phyloP scores from a whole-genome alignment of 352 stramenopile genomes.

The Pythium graminicola region DNA sequence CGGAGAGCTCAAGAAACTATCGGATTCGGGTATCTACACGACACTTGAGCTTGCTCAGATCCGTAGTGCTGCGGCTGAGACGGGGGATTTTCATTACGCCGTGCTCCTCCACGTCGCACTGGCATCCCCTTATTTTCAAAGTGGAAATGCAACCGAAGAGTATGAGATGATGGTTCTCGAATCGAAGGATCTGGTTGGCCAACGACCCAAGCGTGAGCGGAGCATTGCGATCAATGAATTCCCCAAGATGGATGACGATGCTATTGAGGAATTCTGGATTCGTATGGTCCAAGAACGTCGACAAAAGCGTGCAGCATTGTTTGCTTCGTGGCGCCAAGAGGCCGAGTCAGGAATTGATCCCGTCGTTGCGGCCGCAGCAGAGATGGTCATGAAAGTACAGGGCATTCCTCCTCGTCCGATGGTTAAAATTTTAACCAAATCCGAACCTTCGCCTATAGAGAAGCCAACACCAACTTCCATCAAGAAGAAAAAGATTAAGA shows the following conservation, averaged over 20 bases:
- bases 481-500: constrained; percentile 28
- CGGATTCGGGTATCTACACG: constrained; percentile 66
- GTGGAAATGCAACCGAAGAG: constrained; percentile 38
- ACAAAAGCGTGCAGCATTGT: constrained; percentile 33
- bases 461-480: background rate
- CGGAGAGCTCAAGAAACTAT: constrained; percentile 46
- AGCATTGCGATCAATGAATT: constrained; percentile 84
- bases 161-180: constrained; percentile 80
- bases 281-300: constrained; percentile 52
- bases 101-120: constrained; percentile 63
- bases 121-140: constrained; percentile 65
- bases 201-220: constrained; percentile 8
- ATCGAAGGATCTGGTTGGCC: constrained; percentile 29
- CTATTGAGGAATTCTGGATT: constrained; percentile 75
- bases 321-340: constrained; percentile 35
- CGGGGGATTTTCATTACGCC: constrained; percentile 76
- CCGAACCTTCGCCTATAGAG: background rate
- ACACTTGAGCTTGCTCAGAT: constrained; percentile 49
- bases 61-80: constrained; percentile 45
- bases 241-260: constrained; percentile 74
- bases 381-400: constrained; percentile 13
- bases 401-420: background rate
- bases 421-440: background rate
- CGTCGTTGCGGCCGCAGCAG: constrained; percentile 9
- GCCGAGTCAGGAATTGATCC: constrained; percentile 11